Conservation (phyloP, 495 filamentous ascomycete species). For the Aspergillus hancockii region DNA sequence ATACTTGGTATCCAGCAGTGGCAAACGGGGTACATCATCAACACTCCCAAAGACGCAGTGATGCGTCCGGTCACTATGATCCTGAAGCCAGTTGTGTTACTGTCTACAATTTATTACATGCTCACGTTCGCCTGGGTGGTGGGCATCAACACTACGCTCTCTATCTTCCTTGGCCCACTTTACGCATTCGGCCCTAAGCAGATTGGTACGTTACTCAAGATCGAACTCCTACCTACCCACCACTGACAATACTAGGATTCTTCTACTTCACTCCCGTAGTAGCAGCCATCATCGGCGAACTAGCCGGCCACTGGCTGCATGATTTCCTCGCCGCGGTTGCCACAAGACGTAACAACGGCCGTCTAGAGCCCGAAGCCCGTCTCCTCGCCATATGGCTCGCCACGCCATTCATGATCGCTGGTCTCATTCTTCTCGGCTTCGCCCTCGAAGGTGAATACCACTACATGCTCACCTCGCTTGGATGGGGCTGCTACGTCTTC, state of each 20-base stretch:
- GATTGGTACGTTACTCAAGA: slow-evolving; percentile 43
- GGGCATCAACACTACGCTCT: slow-evolving; percentile 62
- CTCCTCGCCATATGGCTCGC: slow-evolving; percentile 52
- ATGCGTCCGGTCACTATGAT: slow-evolving; percentile 48
- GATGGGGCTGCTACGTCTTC: slow-evolving; percentile 56
- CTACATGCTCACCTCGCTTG: slow-evolving; percentile 56
- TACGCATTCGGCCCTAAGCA: slow-evolving; percentile 57
- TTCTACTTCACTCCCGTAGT: slow-evolving; percentile 64
- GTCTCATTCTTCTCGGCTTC: slow-evolving; percentile 57
- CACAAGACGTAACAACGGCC: slow-evolving; percentile 49
- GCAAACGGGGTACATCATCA: slow-evolving; percentile 27
- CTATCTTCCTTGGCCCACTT: slow-evolving; percentile 52
- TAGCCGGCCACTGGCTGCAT: slow-evolving; percentile 61
- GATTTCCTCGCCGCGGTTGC: slow-evolving; percentile 52
- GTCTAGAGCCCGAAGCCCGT: slow-evolving; percentile 61
- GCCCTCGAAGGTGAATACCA: slow-evolving; percentile 53
- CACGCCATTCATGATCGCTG: slow-evolving; percentile 50
- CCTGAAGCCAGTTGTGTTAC: slow-evolving; percentile 51
- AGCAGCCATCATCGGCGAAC: slow-evolving; percentile 53
- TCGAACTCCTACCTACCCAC: too few relatives aligned
- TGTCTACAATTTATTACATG: slow-evolving; percentile 55
- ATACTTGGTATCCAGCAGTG: slow-evolving; percentile 52
- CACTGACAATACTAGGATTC: slow-evolving; percentile 30
- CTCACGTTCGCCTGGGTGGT: slow-evolving; percentile 63
- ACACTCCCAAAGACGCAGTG: slow-evolving; percentile 46